Percentiles rank a stretch among this genome's conserved stretches.
These are phyloP conservation scores for Atkinsonella hypoxylon DNA, from an alignment of 2,329 filamentous ascomycete species.

Conservation along the genomic window DNA sequence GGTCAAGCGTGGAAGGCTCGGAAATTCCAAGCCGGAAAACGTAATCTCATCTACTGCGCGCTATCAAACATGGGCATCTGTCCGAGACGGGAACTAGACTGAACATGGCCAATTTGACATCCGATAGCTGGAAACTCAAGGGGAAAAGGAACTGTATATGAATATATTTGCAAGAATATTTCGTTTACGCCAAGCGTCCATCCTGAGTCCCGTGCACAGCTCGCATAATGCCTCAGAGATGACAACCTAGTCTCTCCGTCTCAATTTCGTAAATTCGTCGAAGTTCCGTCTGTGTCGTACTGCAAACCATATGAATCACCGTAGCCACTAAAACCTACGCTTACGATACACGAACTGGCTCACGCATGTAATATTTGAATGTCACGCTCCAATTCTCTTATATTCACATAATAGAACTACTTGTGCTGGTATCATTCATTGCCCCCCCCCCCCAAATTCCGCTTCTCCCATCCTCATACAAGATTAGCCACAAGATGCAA, in stretches of 20 bases:
- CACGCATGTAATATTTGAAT: background rate
- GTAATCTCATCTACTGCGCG: background rate
- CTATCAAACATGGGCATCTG: too few species aligned
- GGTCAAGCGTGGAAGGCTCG: too few species aligned
- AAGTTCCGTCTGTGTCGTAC: background rate
- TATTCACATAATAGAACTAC: background rate
- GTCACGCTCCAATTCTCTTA: background rate
- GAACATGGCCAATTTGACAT: too few species aligned
- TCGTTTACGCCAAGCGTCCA: too few species aligned
- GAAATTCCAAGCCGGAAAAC: background rate
- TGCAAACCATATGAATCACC: background rate
- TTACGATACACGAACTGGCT: background rate
- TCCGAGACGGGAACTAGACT: too few species aligned
- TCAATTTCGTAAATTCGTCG: background rate
- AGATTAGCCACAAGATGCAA: background rate
- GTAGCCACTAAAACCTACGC: too few species aligned
- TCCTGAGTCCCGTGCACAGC: too few species aligned
- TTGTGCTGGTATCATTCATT: slow-evolving; percentile 5
- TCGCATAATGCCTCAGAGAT: background rate
- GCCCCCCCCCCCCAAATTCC: too few species aligned
- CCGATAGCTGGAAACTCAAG: too few species aligned
- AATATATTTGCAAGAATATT: too few species aligned
- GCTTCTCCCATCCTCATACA: background rate
- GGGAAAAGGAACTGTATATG: too few species aligned
- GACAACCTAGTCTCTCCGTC: background rate